Base-by-base conservation (phyloP, 257 asterid genomes). In the Lantana camara region DNA sequence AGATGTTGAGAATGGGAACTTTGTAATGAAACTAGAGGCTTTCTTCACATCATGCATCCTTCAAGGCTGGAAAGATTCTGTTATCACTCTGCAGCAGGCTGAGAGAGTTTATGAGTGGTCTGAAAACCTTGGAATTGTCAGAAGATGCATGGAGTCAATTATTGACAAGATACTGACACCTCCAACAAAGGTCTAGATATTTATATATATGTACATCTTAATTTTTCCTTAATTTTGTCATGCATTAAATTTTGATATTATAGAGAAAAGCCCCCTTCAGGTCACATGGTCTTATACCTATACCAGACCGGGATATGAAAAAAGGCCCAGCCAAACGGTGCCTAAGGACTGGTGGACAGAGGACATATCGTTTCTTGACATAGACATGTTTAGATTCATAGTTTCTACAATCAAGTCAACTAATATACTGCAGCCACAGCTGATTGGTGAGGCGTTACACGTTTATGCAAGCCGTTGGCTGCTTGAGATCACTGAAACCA, bases 341-440 rank as follows among this genome's bases (percentile, higher is more conserved):
- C 94, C 97, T 0, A 85, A 74, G 60, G 97, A 90, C 67, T 90
- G 97, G 97, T 90, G 97, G 97, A 87, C 96, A 4, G 97, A 90
- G 65, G 97, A 90, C 56, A 24, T 87, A 54, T 75, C 95, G 3
- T 80, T 69, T 30, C 92, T 90, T 42, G 83, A 79, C 37, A 71
- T 81, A 53, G 95, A 87, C 74, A 78, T 78, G 72, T 90, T 87
- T 82, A 76, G 88, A 60, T 81, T 85, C 75, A 70, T 83, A 53
- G 46, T 90, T 53, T 58, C 82, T 1, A 79, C 90, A 4, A 51
- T 87, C 14, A 85, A 80, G 70, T 83, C 92, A 7, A 71, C 83
- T 0, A 75, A 76, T 44, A 64, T 55, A 51, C 64, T 85, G 38
- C 84, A 70, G 21, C 92, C 91, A 1, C 91, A 72, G 85, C 92